Percentiles rank a stretch among this genome's conserved stretches.
Evolutionary conservation across 192 early-diverging fungal genomes (phyloP).

Genomic region (Backusella morwellensis): DNA sequence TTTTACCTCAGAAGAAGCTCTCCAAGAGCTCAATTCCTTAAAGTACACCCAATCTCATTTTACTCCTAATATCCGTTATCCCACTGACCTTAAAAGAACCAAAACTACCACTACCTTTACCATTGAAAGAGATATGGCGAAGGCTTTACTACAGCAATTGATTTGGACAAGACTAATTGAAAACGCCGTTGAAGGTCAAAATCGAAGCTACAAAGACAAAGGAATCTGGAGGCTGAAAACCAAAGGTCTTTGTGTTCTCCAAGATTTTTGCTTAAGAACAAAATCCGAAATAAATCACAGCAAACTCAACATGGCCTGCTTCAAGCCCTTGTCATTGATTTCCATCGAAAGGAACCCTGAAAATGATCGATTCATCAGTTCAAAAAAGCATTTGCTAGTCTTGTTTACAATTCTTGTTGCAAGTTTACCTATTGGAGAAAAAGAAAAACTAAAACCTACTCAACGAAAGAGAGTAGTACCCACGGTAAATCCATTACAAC

Average conservation of each 20-base stretch:
- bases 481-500: not conserved
- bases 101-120: constrained; percentile 55
- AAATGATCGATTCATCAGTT: constrained; percentile 41
- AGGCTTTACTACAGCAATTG: constrained; percentile 50
- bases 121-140: constrained; percentile 54
- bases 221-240: constrained; percentile 42
- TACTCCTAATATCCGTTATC: constrained; percentile 43
- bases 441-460: not conserved
- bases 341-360: constrained; percentile 42
- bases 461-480: not conserved
- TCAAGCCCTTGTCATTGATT: constrained; percentile 24
- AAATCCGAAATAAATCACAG: constrained; percentile 1
- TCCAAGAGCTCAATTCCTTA: constrained; percentile 42
- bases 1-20: constrained; percentile 54
- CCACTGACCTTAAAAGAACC: constrained; percentile 41
- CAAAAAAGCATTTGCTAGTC: constrained; percentile 29
- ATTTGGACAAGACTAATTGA: constrained; percentile 51
- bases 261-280: constrained; percentile 22
- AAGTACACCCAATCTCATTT: constrained; percentile 45
- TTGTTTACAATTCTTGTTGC: constrained; percentile 47
- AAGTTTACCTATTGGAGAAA: constrained; percentile 31
- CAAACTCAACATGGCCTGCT: not conserved
- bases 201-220: constrained; percentile 34
- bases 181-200: constrained; percentile 39
- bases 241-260: constrained; percentile 48